Evolutionary conservation across 2,329 filamentous ascomycete genomes (phyloP), one percentile per base, ranked within the genome.

Genomic region (Achaetomium macrosporum): DNA sequence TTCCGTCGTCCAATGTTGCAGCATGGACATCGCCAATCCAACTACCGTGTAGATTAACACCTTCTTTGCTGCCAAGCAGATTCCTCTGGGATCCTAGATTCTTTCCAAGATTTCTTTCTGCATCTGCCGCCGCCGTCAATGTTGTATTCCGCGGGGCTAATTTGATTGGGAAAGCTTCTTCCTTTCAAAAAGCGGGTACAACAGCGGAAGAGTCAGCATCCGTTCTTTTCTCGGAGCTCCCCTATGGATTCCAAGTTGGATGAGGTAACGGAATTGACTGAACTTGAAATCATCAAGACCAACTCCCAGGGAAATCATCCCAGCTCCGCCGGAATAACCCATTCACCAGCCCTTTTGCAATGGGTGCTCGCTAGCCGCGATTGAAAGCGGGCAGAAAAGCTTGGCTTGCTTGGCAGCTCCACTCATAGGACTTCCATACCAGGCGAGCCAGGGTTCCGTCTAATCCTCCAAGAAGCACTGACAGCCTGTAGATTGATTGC

Each of bases 1-100:
- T 45, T 33, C 45, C n/a, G 13, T 54, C 33, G 37, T 44, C 42
- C 17, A 25, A 50, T 11, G 52, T 51, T 51, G 50, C 40, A 53
- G 42, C 20, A 46, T 50, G 55, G 50, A 54, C 17, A 15, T 53
- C 50, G 36, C 17, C 46, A 43, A 29, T 54, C 46, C 49, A 43
- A 20, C n/a, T n/a, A n/a, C n/a, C n/a, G n/a, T n/a, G n/a, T n/a
- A n/a, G n/a, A 47, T 55, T 35, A 50, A 40, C n/a, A 42, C 25
- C 12, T 37, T 33, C 20, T 17, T 13, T 25, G 15, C 20, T 31
- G 45, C 41, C 41, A 36, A 49, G 41, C 33, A 19, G 33, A n/a
- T 56, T 47, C 31, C 41, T 13, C n/a, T 47, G 16, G 43, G 17
- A 41, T 37, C 15, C 15, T 17, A 47, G 42, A 47, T 52, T 31